Percentiles rank a stretch among this genome's conserved stretches.
Conservation (phyloP, 768 basidiomycete genomes). For the Polyporus arcularius region DNA sequence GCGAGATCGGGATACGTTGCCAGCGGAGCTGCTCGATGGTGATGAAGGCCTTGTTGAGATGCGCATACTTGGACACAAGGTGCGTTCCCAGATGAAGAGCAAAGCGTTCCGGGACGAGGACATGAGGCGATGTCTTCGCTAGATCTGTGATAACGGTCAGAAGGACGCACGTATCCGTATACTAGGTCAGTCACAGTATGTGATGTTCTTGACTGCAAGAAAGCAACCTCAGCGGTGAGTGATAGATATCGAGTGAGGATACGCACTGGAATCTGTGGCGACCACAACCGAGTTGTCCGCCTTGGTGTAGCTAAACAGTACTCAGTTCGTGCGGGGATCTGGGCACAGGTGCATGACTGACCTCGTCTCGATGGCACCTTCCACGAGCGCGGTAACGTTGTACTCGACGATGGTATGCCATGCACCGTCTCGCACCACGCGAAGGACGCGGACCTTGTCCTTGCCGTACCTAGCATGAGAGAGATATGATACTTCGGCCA, state of each 20-base stretch:
- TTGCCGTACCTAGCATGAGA: constrained; percentile 78
- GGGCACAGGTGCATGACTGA: constrained; percentile 29
- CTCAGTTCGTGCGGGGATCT: neutral
- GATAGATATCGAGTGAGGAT: neutral
- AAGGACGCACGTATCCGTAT: neutral
- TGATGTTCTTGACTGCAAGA: constrained; percentile 41
- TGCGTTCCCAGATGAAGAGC: constrained; percentile 86
- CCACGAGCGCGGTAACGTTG: constrained; percentile 75
- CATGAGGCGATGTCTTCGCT: constrained; percentile 87
- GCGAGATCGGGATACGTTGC: constrained; percentile 64
- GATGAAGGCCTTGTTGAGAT: constrained; percentile 69
- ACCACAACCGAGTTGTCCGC: constrained; percentile 89
- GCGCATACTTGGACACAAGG: constrained; percentile 77
- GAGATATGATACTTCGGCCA: constrained; percentile 31
- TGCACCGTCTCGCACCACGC: constrained; percentile 71
- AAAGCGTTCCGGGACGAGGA: constrained; percentile 82
- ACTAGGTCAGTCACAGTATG: constrained; percentile 31
- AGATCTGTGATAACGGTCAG: constrained; percentile 50
- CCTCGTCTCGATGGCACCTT: constrained; percentile 83
- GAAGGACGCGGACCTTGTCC: constrained; percentile 82
- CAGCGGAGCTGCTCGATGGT: constrained; percentile 82
- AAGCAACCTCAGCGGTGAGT: neutral
- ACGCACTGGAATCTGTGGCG: constrained; percentile 88
- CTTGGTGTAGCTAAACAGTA: constrained; percentile 66
- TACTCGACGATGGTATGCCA: constrained; percentile 84